Base-by-base conservation (phyloP, 1,139 yeast genomes). In the Geotrichum candidum region DNA sequence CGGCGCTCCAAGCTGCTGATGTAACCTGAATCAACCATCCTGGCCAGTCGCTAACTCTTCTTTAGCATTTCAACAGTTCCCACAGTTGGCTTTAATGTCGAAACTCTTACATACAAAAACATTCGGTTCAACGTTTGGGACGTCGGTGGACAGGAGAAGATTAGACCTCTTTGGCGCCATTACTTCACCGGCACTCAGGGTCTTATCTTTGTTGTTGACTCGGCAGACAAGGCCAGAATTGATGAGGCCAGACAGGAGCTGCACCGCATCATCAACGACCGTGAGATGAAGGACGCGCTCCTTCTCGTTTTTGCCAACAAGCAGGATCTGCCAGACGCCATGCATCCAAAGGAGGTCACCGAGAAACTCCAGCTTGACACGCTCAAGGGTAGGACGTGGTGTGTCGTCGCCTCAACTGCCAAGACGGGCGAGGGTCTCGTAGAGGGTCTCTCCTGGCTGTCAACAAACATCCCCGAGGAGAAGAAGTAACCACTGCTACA, bases 91-190 rank as follows among this genome's bases (percentile, higher is more conserved):
- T 92, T 90, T 77, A 91, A 91, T 75, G 96, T 91, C 62, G 97
- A 92, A 75, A 90, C 96, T 9, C 91, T 92, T 68, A 86, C 88
- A 65, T 92, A 88, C 74, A 89, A 88, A 74, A 90, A 90, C 74
- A 86, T 91, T 65, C 85, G 89, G 64, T 90, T 91, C 80, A 94
- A 94, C 65, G 95, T 94, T 68, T 92, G 97, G 97, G 97, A 91
- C 75, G 95, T 95, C 63, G 97, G 97, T 77, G 97, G 96, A 73
- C 97, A 90, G 77, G 96, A 90, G 70, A 81, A 96, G 74, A 84
- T 90, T 68, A 82, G 96, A 70, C 96, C 96, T 0, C 79, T 91
- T 60, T 91, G 98, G 97, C 84, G 97, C 74, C 97, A 91, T 73
- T 92, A 91, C 76, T 90, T 88, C 76, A 89, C 96, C 13, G 96